A percentile compares a stretch with the other conserved stretches of the same genome.
Evolutionary conservation across 495 filamentous ascomycete species (phyloP).

Genomic region (Aspergillus wentii): DNA sequence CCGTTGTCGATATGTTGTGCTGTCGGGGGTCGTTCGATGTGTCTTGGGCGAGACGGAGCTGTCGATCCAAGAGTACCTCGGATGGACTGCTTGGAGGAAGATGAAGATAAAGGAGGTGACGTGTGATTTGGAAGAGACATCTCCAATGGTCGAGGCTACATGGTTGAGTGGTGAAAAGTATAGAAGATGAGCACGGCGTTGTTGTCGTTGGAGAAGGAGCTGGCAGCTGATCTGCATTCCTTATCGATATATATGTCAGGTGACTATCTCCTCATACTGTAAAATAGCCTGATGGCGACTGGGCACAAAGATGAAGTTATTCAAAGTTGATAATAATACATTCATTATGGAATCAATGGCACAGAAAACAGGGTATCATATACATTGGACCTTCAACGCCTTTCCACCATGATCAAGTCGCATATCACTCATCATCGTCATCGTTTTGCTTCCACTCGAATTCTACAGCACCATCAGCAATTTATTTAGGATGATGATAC

Average conservation of each 20-base stretch:
- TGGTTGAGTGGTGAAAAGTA: conserved; percentile 19
- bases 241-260: conserved; percentile 20
- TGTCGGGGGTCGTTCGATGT: conserved; percentile 17
- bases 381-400: conserved; percentile 9
- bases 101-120: conserved; percentile 22
- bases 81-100: conserved; percentile 25
- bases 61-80: conserved; percentile 7
- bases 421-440: conserved; percentile 8
- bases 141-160: conserved; percentile 26
- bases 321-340: too few relatives aligned
- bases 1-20: conserved; percentile 10
- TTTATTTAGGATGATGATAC: conserved; percentile 2
- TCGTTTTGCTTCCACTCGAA: conserved; percentile 63
- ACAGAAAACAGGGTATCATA: conserved; percentile 14
- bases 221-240: conserved; percentile 3
- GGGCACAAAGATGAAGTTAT: background rate
- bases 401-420: background rate
- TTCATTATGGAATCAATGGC: background rate
- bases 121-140: conserved; percentile 35
- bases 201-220: conserved; percentile 5
- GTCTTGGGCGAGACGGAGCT: conserved; percentile 16
- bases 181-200: conserved; percentile 14
- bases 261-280: background rate
- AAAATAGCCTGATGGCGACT: too few relatives aligned
- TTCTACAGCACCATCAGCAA: conserved; percentile 40